Percentiles rank a stretch among this genome's conserved stretches.
These are phyloP conservation scores for Pythium apleroticum DNA, from an alignment of 352 stramenopile species.

Conservation along the genomic window DNA sequence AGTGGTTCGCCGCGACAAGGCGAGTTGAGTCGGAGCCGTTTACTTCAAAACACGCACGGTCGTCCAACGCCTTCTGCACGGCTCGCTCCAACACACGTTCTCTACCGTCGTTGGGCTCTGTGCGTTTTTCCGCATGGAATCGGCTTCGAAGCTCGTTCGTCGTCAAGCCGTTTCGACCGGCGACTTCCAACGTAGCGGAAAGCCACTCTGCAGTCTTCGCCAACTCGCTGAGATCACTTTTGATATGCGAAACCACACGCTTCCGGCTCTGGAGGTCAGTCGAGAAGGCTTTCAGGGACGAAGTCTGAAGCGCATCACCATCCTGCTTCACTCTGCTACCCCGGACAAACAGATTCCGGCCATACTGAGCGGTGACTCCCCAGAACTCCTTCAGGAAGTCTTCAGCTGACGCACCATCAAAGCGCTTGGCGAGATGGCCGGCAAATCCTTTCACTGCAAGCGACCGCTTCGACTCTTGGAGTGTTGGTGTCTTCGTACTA, in stretches of 20 bases:
- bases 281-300: conserved; percentile 24
- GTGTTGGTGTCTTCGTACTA: conserved; percentile 11
- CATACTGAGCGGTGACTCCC: conserved; percentile 58
- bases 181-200: conserved; percentile 1
- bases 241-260: neutral
- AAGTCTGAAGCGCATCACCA: neutral
- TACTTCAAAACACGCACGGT: conserved; percentile 51
- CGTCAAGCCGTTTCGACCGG: conserved; percentile 19
- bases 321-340: neutral
- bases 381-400: conserved; percentile 79
- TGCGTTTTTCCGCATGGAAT: neutral
- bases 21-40: conserved; percentile 59
- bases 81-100: conserved; percentile 24
- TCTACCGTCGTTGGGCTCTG: neutral
- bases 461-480: conserved; percentile 33
- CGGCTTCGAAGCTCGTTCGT: conserved; percentile 6
- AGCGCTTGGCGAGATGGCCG: conserved; percentile 57
- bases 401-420: conserved; percentile 46
- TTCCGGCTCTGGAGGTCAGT: neutral
- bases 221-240: neutral
- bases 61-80: conserved; percentile 39
- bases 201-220: conserved; percentile 11
- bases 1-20: conserved; percentile 47
- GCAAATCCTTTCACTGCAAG: conserved; percentile 67
- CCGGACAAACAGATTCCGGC: neutral